phyloP scores from a whole-genome alignment of 2,329 filamentous ascomycete genomes.

The Venturia nashicola region DNA sequence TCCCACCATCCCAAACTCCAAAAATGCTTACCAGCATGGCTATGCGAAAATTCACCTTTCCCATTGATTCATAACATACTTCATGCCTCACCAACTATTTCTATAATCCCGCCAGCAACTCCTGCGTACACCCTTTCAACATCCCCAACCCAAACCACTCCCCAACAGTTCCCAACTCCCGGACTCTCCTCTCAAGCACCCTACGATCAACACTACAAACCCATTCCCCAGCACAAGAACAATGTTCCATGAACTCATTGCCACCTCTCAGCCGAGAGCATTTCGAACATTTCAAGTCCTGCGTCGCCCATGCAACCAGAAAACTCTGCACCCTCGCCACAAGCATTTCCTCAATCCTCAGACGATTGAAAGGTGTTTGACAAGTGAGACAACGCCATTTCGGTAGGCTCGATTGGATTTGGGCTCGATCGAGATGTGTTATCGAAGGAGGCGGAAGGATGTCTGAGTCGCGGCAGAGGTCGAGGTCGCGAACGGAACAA shows the following conservation, averaged over 20 bases:
- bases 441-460: slow-evolving; percentile 45
- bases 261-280: slow-evolving; percentile 53
- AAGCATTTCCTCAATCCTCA: slow-evolving; percentile 72
- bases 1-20: not conserved
- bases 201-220: slow-evolving; percentile 49
- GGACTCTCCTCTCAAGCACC: slow-evolving; percentile 54
- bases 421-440: slow-evolving; percentile 6
- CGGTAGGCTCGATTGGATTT: slow-evolving; percentile 17
- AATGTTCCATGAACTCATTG: slow-evolving; percentile 96
- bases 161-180: slow-evolving; percentile 63
- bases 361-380: slow-evolving; percentile 59
- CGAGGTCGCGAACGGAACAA: slow-evolving; percentile 76
- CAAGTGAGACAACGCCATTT: slow-evolving; percentile 70
- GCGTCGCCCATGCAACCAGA: slow-evolving; percentile 70
- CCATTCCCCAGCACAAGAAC: slow-evolving; percentile 84
- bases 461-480: slow-evolving; percentile 82
- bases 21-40: not conserved
- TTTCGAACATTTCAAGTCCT: slow-evolving; percentile 80
- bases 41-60: not conserved
- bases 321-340: slow-evolving; percentile 64
- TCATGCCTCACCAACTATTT: not conserved
- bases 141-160: slow-evolving; percentile 70
- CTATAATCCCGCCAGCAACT: slow-evolving; percentile 39
- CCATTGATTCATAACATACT: not conserved
- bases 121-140: slow-evolving; percentile 62